Evolutionary conservation across 768 basidiomycete genomes (phyloP).

Genomic region (Butyriboletus loyo): DNA sequence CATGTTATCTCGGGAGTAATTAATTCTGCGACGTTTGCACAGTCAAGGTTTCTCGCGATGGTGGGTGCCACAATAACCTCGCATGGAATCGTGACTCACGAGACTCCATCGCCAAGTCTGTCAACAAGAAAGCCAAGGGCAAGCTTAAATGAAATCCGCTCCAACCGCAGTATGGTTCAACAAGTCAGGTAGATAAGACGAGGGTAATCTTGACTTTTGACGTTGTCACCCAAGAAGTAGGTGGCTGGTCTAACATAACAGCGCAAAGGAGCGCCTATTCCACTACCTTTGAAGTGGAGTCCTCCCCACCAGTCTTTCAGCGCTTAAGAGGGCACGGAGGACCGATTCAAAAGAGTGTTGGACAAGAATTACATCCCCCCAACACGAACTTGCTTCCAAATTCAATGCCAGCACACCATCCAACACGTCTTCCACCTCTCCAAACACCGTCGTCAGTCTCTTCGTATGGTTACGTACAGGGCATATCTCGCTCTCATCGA

Average conservation of each 20-base stretch:
- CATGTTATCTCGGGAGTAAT: neutral
- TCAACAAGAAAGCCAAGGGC: neutral
- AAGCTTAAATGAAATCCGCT: neutral
- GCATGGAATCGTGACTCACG: neutral
- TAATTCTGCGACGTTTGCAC: neutral
- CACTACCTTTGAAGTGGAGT: too few relatives aligned
- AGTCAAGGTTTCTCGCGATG: neutral
- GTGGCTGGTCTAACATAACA: neutral
- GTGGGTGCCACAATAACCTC: neutral
- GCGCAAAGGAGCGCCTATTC: too few relatives aligned
- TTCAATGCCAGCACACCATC: too few relatives aligned
- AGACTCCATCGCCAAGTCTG: neutral
- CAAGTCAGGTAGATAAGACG: slow-evolving; percentile 1
- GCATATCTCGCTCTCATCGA: too few relatives aligned
- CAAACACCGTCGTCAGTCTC: too few relatives aligned
- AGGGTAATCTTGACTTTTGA: slow-evolving; percentile 10
- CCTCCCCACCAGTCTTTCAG: too few relatives aligned
- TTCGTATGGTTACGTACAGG: too few relatives aligned
- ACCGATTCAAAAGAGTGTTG: too few relatives aligned
- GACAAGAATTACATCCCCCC: too few relatives aligned
- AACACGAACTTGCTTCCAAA: too few relatives aligned
- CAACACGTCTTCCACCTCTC: too few relatives aligned
- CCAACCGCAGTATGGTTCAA: neutral
- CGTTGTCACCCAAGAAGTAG: neutral
- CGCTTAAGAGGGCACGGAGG: too few relatives aligned